Percentiles rank a stretch among this genome's conserved stretches.
These are phyloP conservation scores for Discostella stelligeroides DNA, from an alignment of 108 stramenopile genomes.

Conservation along the genomic window DNA sequence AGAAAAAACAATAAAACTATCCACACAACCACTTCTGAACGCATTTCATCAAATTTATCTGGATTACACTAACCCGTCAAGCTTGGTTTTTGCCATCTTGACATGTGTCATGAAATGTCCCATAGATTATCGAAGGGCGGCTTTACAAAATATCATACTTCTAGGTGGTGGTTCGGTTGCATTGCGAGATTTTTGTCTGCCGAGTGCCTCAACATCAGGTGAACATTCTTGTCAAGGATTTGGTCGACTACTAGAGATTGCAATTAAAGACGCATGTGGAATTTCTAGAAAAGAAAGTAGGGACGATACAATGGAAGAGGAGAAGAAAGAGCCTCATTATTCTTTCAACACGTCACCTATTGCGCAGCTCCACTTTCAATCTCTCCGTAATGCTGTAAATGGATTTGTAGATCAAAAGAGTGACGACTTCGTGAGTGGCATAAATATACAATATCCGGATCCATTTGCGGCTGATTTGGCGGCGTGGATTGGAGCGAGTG, in stretches of 20 bases:
- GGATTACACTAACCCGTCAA: constrained; percentile 38
- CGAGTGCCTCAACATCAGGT: neutral
- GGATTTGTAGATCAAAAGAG: neutral
- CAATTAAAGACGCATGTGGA: constrained; percentile 26
- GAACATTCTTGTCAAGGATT: constrained; percentile 7
- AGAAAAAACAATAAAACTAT: constrained; percentile 2
- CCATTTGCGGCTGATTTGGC: constrained; percentile 40
- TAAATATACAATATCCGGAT: constrained; percentile 35
- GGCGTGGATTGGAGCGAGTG: constrained; percentile 35
- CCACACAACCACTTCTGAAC: constrained; percentile 26
- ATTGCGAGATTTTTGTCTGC: constrained; percentile 20
- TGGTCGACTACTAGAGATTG: constrained; percentile 9
- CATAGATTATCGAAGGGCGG: constrained; percentile 28
- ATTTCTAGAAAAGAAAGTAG: neutral
- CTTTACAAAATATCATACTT: constrained; percentile 28
- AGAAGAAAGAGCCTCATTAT: constrained; percentile 39
- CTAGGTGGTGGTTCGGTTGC: constrained; percentile 34
- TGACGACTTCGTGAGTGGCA: constrained; percentile 15
- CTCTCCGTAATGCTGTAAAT: constrained; percentile 8
- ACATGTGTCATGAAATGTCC: constrained; percentile 25
- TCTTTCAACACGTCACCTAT: constrained; percentile 22
- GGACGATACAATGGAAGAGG: constrained; percentile 3
- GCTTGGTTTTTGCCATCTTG: constrained; percentile 36
- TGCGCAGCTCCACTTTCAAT: constrained; percentile 25
- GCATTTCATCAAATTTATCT: constrained; percentile 40